Evolutionary conservation across 73 alveolate genomes (phyloP), one percentile per base, ranked within the genome.

Genomic region (Paramecium sexaurelia): DNA sequence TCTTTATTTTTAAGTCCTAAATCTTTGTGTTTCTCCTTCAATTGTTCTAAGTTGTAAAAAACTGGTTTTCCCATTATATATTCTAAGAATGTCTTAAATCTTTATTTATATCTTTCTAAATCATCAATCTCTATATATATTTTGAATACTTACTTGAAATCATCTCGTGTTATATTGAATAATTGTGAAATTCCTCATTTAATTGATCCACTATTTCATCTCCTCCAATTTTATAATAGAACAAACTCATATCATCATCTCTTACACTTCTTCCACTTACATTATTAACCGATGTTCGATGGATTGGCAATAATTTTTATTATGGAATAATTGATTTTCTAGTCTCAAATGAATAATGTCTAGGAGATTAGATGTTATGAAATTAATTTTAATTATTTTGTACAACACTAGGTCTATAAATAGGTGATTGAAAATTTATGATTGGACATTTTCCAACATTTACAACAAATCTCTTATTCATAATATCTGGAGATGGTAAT

Each of bases 61-160:
- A 78, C 27, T 7, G 90, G 90, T 26, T 78, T 78, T 78, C 90
- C 90, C 68, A 78, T 39, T 3, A 45, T 45, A 41, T 37, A 78
- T 40, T 78, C 90, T 11, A 78, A 61, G 33, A 78, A 78, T 17
- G 68, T 78, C 56, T 37, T 71, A 37, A 71, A 71, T n/a, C 56
- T 71, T 35, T 33, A 29, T 19, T 71, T 35, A 32, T 71, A 71
- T 35, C 55, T 19, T 35, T 71, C 57, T 7, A 8, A 40, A 71
- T 71, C 86, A 33, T 71, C 86, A 22, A 71, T 35, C 35, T 71
- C 86, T 71, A 71, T 17, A 6, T 7, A 20, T 35, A 5, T 51
- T 33, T 71, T n/a, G 9, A 71, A 0, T 37, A 19, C 6, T 35
- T 71, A 71, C 86, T 36, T 35, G 19, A 27, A 7, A 71, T 71